Conservation (phyloP, 2,329 filamentous ascomycete species). For the Aspergillus sclerotialis region DNA sequence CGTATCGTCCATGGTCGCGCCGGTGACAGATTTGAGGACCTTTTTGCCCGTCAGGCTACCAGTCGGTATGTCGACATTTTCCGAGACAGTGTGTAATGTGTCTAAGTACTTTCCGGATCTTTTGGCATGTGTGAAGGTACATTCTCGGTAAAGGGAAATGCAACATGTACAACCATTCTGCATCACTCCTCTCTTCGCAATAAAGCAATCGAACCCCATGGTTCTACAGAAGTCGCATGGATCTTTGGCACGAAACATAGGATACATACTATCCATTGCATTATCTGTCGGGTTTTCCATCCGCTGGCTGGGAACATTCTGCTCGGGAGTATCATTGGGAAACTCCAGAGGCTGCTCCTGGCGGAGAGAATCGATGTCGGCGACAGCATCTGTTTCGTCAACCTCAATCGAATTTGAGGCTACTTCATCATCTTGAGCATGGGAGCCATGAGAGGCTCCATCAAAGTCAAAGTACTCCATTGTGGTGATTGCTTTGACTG, state of each 20-base stretch:
- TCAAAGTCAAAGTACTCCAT: slow-evolving; percentile 46
- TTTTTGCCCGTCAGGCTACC: slow-evolving; percentile 34
- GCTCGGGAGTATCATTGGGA: slow-evolving; percentile 21
- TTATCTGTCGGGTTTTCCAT: slow-evolving; percentile 13
- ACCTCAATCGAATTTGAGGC: slow-evolving; percentile 32
- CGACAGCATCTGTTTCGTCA: slow-evolving; percentile 31
- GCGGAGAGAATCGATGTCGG: slow-evolving; percentile 34
- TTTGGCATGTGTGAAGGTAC: slow-evolving; percentile 40
- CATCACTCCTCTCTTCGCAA: slow-evolving; percentile 38
- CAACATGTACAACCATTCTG: slow-evolving; percentile 42
- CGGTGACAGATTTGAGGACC: slow-evolving; percentile 35
- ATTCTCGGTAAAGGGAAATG: slow-evolving; percentile 41
- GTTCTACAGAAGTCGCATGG: slow-evolving; percentile 40
- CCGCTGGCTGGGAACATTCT: slow-evolving; percentile 13
- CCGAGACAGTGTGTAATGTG: slow-evolving; percentile 38
- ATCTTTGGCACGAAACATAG: slow-evolving; percentile 39
- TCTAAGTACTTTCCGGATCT: slow-evolving; percentile 35
- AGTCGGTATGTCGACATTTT: slow-evolving; percentile 33
- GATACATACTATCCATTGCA: slow-evolving; percentile 26
- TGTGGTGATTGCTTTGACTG: neutral
- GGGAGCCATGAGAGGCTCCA: slow-evolving; percentile 34
- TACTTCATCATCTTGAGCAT: slow-evolving; percentile 31
- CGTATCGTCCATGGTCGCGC: slow-evolving; percentile 25
- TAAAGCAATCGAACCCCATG: slow-evolving; percentile 42
- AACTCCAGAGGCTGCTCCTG: slow-evolving; percentile 36